These are phyloP conservation scores for Cyclospora cayetanensis DNA, from an alignment of 169 alveolate species.

Conservation along the genomic window DNA sequence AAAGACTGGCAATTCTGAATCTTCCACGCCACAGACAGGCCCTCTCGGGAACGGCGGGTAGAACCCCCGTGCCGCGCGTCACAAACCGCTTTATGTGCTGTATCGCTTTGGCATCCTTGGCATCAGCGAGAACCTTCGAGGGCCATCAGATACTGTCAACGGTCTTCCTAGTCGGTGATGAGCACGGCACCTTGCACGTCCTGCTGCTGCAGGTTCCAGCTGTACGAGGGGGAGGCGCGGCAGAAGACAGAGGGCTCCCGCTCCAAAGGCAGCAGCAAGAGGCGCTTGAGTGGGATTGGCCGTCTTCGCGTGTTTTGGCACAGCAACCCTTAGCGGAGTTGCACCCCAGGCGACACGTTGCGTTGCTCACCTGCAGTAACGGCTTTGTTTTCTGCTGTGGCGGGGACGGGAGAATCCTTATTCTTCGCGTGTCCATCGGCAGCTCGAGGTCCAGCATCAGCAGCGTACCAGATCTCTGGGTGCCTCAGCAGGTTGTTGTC, in stretches of 20 bases:
- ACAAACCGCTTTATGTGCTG: not conserved
- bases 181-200: constrained; percentile 44
- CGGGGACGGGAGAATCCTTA: constrained; percentile 49
- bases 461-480: not conserved
- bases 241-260: not conserved
- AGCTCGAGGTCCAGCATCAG: constrained; percentile 32
- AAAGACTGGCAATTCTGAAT: not conserved
- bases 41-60: not conserved
- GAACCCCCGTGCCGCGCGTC: not conserved
- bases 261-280: not conserved
- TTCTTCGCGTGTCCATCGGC: constrained; percentile 2
- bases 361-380: not conserved
- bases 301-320: not conserved
- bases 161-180: constrained; percentile 32
- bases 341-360: not conserved
- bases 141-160: not conserved
- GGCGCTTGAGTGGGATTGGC: constrained; percentile 1
- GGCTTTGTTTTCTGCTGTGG: constrained; percentile 48
- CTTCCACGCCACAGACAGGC: not conserved
- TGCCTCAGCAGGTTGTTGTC: not conserved
- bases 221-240: constrained; percentile 34
- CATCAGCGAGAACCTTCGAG: not conserved
- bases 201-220: constrained; percentile 53
- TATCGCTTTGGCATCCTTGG: not conserved
- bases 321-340: constrained; percentile 19